phyloP scores from a whole-genome alignment of 2,329 filamentous ascomycete genomes.

The Colletotrichum somersetense region DNA sequence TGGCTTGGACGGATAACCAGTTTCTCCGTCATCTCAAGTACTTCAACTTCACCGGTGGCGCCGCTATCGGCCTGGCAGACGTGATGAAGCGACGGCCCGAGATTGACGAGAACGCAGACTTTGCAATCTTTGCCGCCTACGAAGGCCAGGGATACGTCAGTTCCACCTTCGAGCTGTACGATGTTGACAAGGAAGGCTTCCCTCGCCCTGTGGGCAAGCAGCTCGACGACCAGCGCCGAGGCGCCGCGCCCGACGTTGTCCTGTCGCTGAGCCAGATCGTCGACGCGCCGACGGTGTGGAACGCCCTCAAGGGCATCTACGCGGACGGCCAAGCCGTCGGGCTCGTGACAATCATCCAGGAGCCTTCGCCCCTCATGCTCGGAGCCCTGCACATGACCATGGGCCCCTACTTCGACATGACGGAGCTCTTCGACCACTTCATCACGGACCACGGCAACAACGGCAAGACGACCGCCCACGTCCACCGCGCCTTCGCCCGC shows the following conservation, averaged over 20 bases:
- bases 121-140: slow-evolving; percentile 52
- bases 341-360: slow-evolving; percentile 70
- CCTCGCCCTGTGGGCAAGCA: slow-evolving; percentile 47
- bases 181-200: slow-evolving; percentile 61
- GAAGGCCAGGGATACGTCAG: slow-evolving; percentile 58
- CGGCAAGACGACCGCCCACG: slow-evolving; percentile 60
- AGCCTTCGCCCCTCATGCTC: slow-evolving; percentile 71
- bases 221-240: slow-evolving; percentile 12
- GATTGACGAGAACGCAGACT: slow-evolving; percentile 49
- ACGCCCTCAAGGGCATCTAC: slow-evolving; percentile 55
- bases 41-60: slow-evolving; percentile 57
- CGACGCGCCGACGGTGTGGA: slow-evolving; percentile 58
- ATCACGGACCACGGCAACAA: slow-evolving; percentile 61
- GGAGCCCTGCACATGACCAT: slow-evolving; percentile 71
- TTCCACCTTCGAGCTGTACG: slow-evolving; percentile 69
- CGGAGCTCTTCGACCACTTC: slow-evolving; percentile 68
- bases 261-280: slow-evolving; percentile 53
- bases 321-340: slow-evolving; percentile 60
- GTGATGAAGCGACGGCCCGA: slow-evolving; percentile 50
- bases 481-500: slow-evolving; percentile 61
- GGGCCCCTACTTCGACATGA: slow-evolving; percentile 70
- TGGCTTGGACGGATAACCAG: slow-evolving; percentile 52
- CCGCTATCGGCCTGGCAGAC: slow-evolving; percentile 54
- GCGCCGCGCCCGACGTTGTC: slow-evolving; percentile 45
- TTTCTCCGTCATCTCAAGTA: slow-evolving; percentile 58